phyloP scores from a whole-genome alignment of 2,329 filamentous ascomycete genomes.

The Hypoxylon rubiginosum region DNA sequence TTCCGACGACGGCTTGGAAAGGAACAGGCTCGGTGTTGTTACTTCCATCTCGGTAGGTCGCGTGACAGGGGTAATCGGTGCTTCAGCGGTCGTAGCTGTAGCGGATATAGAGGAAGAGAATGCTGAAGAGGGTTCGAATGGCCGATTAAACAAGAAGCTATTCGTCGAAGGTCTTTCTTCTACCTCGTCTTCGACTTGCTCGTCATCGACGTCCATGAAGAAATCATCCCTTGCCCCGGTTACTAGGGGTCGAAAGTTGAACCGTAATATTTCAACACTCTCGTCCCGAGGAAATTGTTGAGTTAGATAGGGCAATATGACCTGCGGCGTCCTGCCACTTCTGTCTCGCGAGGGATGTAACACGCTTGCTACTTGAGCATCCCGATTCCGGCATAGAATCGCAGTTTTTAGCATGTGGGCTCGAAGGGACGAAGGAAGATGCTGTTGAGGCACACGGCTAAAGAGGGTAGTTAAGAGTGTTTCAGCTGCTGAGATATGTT shows the following conservation, averaged over 20 bases:
- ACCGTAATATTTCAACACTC: constrained; percentile 78
- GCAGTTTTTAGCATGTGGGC: constrained; percentile 85
- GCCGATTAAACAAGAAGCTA: constrained; percentile 45
- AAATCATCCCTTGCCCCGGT: constrained; percentile 48
- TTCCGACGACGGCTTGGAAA: constrained; percentile 37
- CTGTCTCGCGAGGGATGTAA: constrained; percentile 79
- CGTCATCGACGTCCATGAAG: constrained; percentile 56
- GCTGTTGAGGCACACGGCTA: constrained; percentile 72
- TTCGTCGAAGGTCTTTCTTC: constrained; percentile 40
- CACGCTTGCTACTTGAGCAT: constrained; percentile 84
- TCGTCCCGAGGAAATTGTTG: constrained; percentile 73
- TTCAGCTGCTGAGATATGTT: constrained; percentile 69
- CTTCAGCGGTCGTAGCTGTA: constrained; percentile 19
- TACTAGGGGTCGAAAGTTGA: constrained; percentile 64
- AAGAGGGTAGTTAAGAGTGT: constrained; percentile 74
- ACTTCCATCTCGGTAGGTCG: constrained; percentile 26
- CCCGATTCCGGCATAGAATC: constrained; percentile 76
- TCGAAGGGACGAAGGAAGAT: constrained; percentile 78
- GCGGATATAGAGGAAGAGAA: constrained; percentile 22
- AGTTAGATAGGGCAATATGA: constrained; percentile 83
- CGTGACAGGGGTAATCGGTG: constrained; percentile 19
- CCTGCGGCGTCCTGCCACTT: constrained; percentile 75
- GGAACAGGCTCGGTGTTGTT: constrained; percentile 44
- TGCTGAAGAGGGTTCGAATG: constrained; percentile 34
- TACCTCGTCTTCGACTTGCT: constrained; percentile 51